Evolutionary conservation across 257 asterid genomes (phyloP).

Genomic region (Ballota nigra): DNA sequence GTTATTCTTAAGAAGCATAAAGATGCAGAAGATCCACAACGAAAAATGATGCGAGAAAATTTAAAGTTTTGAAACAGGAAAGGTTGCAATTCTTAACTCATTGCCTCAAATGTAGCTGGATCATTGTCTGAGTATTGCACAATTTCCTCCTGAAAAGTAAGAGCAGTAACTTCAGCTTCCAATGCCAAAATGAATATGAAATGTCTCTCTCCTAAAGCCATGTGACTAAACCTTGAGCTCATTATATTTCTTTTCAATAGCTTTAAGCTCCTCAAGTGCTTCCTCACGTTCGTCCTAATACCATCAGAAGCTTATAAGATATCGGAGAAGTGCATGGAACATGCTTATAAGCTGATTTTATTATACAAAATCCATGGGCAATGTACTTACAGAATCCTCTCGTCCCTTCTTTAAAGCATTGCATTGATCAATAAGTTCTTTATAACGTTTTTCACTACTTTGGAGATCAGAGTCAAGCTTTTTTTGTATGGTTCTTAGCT

Average conservation of each 20-base stretch:
- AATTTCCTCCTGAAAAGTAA: conserved; percentile 63
- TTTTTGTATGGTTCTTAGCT: conserved; percentile 71
- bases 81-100: conserved; percentile 52
- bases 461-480: conserved; percentile 80
- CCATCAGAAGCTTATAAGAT: conserved; percentile 21
- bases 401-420: conserved; percentile 80
- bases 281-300: conserved; percentile 78
- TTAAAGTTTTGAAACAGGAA: conserved; percentile 14
- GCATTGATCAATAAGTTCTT: conserved; percentile 72
- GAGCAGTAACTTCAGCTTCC: not conserved
- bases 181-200: too few relatives aligned
- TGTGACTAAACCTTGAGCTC: conserved; percentile 60
- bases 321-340: conserved; percentile 9
- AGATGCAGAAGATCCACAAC: not conserved
- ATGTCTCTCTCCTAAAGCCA: conserved; percentile 8
- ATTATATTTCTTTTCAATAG: conserved; percentile 63
- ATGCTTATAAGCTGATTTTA: not conserved
- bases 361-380: not conserved
- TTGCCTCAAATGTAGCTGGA: conserved; percentile 88
- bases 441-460: conserved; percentile 53
- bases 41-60: not conserved
- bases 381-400: conserved; percentile 70
- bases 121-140: conserved; percentile 75
- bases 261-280: conserved; percentile 76
- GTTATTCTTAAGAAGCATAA: not conserved